These are phyloP conservation scores for Fusarium secorum DNA, from an alignment of 2,329 filamentous ascomycete genomes.

Conservation along the genomic window DNA sequence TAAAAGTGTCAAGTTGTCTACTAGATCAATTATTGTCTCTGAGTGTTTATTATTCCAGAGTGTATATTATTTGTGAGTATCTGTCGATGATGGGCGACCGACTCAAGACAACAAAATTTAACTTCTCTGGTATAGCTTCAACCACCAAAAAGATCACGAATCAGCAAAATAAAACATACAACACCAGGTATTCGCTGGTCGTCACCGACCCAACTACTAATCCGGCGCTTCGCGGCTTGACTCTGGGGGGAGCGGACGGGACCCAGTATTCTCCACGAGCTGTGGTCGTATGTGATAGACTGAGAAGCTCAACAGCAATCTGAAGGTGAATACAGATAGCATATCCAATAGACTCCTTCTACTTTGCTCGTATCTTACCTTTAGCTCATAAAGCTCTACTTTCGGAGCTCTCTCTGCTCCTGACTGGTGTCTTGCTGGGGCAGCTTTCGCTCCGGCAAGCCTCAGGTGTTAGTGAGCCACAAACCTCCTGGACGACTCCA, in stretches of 20 bases:
- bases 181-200: constrained; percentile 26
- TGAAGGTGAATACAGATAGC: neutral
- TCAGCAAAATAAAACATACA: constrained; percentile 16
- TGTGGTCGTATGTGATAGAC: constrained; percentile 19
- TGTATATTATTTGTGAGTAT: neutral
- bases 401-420: neutral
- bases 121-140: neutral
- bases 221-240: constrained; percentile 23
- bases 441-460: neutral
- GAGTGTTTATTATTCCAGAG: neutral
- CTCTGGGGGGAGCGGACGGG: constrained; percentile 27
- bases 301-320: neutral
- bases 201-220: constrained; percentile 30
- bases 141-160: neutral
- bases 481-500: neutral
- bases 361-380: neutral
- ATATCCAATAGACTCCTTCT: no score
- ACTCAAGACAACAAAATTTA: neutral
- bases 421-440: neutral
- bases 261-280: constrained; percentile 28
- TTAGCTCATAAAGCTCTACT: neutral
- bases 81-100: neutral
- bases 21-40: neutral
- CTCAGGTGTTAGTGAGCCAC: neutral
- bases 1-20: no score